Base-by-base conservation (phyloP, 1,139 yeast species). In the Suhomyces yuchorum region DNA sequence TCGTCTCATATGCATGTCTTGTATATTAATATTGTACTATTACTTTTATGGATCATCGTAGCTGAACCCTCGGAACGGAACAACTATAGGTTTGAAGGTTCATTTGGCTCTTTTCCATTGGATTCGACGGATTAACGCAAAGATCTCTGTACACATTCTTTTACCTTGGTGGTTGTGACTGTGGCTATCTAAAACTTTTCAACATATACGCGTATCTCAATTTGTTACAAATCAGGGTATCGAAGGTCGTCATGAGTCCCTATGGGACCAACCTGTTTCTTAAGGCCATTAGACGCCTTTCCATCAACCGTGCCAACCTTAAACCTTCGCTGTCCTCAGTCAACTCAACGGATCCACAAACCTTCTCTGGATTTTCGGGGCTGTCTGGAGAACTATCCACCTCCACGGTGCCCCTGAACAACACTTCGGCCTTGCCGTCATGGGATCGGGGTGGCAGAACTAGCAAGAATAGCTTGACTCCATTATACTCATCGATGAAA, bases 391-490 rank as follows among this genome's bases (percentile, higher is more conserved):
- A 17, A 5, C 8, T 6, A 2, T 1, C 15, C 17, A 11, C 11
- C 20, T n/a, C 41, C 7, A 8, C 32, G 3, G 19, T 9, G 2
- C 23, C 41, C 14, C 24, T 26, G 3, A 9, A 4, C 3, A 15
- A 30, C 4, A 2, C 34, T 4, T 14, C 14, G n/a, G 15, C 40
- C 11, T 32, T 37, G 15, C 47, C 54, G 9, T 59, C 60, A 19
- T 74, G 78, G 77, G 79, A 75, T 50, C 57, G 78, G 34, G 80
- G 79, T 36, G 78, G 75, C 3, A 51, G 69, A 37, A 70, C 70
- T 14, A 56, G 57, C 11, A 56, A 53, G n/a, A 63, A 60, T 28
- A 55, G 66, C 19, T 55, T 74, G 48, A 65, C 76, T 0, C 77
- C 78, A 3, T 54, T 75, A 30, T 72, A 70, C 51, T 62, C 73